Evolutionary conservation across 2,329 filamentous ascomycete genomes (phyloP).

Genomic region (Arthroderma uncinatum): DNA sequence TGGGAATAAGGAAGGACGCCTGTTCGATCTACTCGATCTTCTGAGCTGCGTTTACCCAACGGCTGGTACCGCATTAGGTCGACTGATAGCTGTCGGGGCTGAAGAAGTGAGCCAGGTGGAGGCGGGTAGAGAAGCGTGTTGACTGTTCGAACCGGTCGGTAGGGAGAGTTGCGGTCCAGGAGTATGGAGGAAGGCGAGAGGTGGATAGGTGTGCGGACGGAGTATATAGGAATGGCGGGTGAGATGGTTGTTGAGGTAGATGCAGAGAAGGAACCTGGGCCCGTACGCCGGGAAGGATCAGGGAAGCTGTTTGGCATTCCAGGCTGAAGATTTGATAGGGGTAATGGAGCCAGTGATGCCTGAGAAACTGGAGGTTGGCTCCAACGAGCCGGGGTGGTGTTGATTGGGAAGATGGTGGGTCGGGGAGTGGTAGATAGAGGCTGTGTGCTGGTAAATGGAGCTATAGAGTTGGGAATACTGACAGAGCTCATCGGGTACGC

Average conservation of each 20-base stretch:
- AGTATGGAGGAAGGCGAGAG: conserved; percentile 82
- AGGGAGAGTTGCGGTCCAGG: conserved; percentile 79
- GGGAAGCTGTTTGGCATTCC: conserved; percentile 19
- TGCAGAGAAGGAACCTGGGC: conserved; percentile 37
- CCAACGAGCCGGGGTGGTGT: background rate
- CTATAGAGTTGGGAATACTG: conserved; percentile 28
- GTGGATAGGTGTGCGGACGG: conserved; percentile 50
- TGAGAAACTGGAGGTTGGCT: background rate
- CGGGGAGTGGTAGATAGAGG: background rate
- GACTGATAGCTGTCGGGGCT: conserved; percentile 54
- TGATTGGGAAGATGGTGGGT: background rate
- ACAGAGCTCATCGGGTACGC: conserved; percentile 12
- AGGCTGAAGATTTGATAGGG: conserved; percentile 23
- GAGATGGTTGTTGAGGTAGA: conserved; percentile 47
- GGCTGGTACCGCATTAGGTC: conserved; percentile 76
- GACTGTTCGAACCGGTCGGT: conserved; percentile 78
- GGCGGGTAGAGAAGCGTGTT: conserved; percentile 86
- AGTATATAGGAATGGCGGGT: conserved; percentile 57
- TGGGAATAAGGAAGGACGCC: conserved; percentile 54
- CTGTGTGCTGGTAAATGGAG: background rate
- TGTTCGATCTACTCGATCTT: conserved; percentile 43
- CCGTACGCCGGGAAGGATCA: conserved; percentile 37
- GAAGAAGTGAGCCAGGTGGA: conserved; percentile 65
- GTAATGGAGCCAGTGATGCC: conserved; percentile 21
- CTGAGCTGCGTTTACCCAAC: conserved; percentile 55